phyloP scores from a whole-genome alignment of 2,329 filamentous ascomycete genomes.

The Biscogniauxia marginata region DNA sequence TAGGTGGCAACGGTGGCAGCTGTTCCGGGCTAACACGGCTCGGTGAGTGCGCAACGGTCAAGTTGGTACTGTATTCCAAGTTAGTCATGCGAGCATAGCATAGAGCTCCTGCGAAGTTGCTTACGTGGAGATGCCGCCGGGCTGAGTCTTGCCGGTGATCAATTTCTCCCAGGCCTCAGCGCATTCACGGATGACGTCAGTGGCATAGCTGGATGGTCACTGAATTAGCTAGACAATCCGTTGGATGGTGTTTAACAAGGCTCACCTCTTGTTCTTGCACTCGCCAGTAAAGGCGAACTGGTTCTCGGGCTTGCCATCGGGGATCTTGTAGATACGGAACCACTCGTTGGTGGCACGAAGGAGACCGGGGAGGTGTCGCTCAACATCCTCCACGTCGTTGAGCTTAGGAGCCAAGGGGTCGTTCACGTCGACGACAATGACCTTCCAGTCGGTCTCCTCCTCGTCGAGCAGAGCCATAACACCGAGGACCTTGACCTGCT shows the following conservation, averaged over 20 bases:
- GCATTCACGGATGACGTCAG: slow-evolving; percentile 94
- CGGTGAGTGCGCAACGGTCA: slow-evolving; percentile 70
- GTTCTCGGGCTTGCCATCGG: slow-evolving; percentile 99
- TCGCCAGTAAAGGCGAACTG: slow-evolving; percentile 99
- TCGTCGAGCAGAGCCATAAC: slow-evolving; percentile 99
- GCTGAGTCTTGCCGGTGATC: slow-evolving; percentile 81
- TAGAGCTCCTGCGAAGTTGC: slow-evolving; percentile 35
- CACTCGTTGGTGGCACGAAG: slow-evolving; percentile 98
- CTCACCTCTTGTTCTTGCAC: slow-evolving; percentile 98
- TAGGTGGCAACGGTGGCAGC: slow-evolving; percentile 72
- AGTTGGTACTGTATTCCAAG: slow-evolving; percentile 66
- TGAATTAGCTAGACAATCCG: background rate
- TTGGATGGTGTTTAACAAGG: slow-evolving; percentile 1
- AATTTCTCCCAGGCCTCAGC: slow-evolving; percentile 96
- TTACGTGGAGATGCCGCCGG: slow-evolving; percentile 79
- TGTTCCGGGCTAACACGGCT: slow-evolving; percentile 68
- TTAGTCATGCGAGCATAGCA: slow-evolving; percentile 13
- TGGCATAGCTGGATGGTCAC: slow-evolving; percentile 68
- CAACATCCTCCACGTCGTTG: slow-evolving; percentile 98
- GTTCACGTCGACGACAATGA: slow-evolving; percentile 98
- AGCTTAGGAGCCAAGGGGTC: slow-evolving; percentile 95
- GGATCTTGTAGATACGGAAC: slow-evolving; percentile 99
- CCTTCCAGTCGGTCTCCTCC: slow-evolving; percentile 99
- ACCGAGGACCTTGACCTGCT: slow-evolving; percentile 99
- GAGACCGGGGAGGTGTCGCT: slow-evolving; percentile 95